Conservation (phyloP, 2,329 filamentous ascomycete genomes). For the Fusarium equiseti region DNA sequence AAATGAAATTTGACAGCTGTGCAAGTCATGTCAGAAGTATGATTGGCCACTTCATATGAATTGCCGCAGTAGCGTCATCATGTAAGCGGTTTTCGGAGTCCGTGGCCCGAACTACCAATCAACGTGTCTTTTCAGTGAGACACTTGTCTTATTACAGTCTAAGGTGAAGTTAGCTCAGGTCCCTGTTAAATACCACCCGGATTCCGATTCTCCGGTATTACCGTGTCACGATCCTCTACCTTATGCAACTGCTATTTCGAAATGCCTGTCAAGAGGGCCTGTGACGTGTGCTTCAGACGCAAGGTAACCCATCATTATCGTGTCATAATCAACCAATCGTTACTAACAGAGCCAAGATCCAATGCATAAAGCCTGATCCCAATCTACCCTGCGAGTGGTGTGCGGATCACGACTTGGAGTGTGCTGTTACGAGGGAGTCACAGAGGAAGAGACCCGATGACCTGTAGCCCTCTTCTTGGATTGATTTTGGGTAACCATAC, state of each 20-base stretch:
- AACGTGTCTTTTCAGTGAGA: neutral
- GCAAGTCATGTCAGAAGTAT: too few species aligned
- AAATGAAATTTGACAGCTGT: neutral
- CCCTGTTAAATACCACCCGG: neutral
- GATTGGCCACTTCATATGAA: neutral
- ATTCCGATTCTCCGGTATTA: neutral
- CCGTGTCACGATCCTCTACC: neutral
- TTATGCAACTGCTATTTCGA: too few species aligned
- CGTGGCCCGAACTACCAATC: neutral
- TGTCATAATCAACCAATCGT: too few species aligned
- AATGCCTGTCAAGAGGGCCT: slow-evolving; percentile 10
- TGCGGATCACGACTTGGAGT: neutral
- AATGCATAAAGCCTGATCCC: neutral
- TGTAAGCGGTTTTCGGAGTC: slow-evolving; percentile 6
- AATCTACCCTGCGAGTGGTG: slow-evolving; percentile 1
- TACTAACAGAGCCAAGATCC: neutral
- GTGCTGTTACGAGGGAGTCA: neutral
- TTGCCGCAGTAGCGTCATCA: neutral
- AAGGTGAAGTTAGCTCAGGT: neutral
- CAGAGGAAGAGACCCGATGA: neutral
- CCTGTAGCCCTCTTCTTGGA: neutral
- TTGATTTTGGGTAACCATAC: neutral
- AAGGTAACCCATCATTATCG: neutral
- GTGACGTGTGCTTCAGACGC: slow-evolving; percentile 8
- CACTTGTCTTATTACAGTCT: neutral